Evolutionary conservation across 2,329 filamentous ascomycete species (phyloP), one percentile per base, ranked within the genome.

Genomic region (Fusarium sterilihyphosum): DNA sequence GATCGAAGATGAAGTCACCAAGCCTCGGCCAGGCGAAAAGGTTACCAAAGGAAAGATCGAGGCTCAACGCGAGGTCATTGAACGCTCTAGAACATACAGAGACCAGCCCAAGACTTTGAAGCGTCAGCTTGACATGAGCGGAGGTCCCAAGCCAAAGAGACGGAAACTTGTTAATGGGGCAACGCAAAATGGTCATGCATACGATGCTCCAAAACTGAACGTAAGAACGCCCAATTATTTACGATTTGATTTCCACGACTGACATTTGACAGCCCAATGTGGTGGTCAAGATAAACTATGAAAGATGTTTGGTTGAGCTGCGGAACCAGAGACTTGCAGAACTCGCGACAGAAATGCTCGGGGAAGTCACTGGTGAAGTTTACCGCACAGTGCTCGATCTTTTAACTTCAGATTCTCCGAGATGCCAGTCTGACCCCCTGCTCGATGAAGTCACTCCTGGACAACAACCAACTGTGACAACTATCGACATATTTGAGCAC

Each of bases 231-330:
- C n/a, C 53, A 8, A 24, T 37, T 20, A 29, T 18, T n/a, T 17
- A 18, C 12, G n/a, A 33, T 20, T 31, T 40, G n/a, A 14, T 31
- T 47, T n/a, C 22, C 33, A n/a, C 54, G n/a, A 73, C 80, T 84
- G 76, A 82, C 77, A 26, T 59, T 35, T 49, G 47, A 65, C 79
- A 97, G 92, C 88, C 90, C 57, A 89, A 93, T 66, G 86, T 95
- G 73, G 88, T 95, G 41, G 86, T 98, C 56, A 90, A 92, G 35
- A 86, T 98, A 62, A 98, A 98, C 80, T 92, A 94, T 78, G 92
- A 95, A 64, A 97, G 96, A 81, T 94, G 94, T 67, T 86, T 92
- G 12, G 93, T 98, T 16, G 91, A 93, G 57, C 86, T 98, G 72
- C 93, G 96, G 65, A 98, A 94, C 77, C 89, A 92, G 73, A 90